Conservation (phyloP, 257 asterid genomes). For the Paraleonurus japonicus region DNA sequence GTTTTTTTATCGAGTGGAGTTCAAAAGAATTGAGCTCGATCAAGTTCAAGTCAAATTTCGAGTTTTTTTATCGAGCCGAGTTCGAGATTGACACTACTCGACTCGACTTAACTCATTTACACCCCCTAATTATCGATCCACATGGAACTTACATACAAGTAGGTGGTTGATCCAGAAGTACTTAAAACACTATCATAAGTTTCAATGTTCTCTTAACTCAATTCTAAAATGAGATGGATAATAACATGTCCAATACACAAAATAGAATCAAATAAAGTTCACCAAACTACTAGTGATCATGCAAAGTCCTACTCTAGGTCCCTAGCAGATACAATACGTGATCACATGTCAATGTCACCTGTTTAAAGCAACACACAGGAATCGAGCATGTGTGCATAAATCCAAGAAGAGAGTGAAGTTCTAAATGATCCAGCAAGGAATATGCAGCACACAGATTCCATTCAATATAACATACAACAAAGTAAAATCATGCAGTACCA, state of each 20-base stretch:
- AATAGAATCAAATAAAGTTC: neutral
- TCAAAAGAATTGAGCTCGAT: no score
- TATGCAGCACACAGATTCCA: slow-evolving; percentile 8
- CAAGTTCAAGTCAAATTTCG: no score
- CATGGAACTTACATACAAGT: neutral
- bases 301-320: neutral
- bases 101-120: no score
- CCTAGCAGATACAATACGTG: neutral
- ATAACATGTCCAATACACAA: neutral
- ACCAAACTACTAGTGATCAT: neutral
- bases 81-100: no score
- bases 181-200: neutral
- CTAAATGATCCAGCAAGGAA: slow-evolving; percentile 11
- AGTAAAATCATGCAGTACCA: slow-evolving; percentile 55
- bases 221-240: neutral
- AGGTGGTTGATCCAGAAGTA: neutral
- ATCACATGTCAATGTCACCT: slow-evolving; percentile 9
- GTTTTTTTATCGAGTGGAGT: no score
- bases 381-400: slow-evolving; percentile 13
- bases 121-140: neutral
- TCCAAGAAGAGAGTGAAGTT: neutral
- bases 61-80: no score
- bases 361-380: slow-evolving; percentile 12
- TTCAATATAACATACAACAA: slow-evolving; percentile 1
- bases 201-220: neutral